Evolutionary conservation across 2,329 filamentous ascomycete genomes (phyloP).

Genomic region (Alternaria atra): DNA sequence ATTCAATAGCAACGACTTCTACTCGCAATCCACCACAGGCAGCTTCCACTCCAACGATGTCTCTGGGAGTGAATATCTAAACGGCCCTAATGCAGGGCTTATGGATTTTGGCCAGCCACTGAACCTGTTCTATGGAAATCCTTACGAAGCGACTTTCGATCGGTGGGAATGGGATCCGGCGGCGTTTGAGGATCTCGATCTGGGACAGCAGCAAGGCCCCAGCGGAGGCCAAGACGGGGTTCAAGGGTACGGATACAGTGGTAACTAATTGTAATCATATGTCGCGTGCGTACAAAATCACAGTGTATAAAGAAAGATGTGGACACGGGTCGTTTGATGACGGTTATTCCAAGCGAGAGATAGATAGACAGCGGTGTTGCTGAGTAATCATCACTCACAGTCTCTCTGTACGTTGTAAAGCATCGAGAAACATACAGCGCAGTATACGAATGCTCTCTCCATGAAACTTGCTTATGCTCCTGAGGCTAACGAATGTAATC

Average conservation of each 20-base stretch:
- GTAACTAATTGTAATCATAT: not conserved
- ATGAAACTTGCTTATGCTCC: not conserved
- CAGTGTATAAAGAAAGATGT: not conserved
- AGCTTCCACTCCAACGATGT: not conserved
- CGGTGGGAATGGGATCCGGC: conserved; percentile 16
- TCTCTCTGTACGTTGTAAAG: not conserved
- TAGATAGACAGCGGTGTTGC: not conserved
- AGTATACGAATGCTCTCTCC: not conserved
- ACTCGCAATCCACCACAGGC: not conserved
- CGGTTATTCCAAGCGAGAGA: not conserved
- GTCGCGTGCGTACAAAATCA: not conserved
- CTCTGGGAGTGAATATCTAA: not conserved
- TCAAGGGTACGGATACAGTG: not conserved
- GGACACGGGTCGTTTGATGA: not conserved
- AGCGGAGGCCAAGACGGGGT: not conserved
- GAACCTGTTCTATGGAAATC: conserved; percentile 19
- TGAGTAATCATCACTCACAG: not conserved
- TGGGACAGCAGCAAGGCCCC: not conserved
- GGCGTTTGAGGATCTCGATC: not conserved
- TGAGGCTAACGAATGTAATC: too few relatives aligned
- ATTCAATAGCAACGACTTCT: not conserved
- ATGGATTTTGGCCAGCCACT: conserved; percentile 11
- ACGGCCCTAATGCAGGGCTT: not conserved
- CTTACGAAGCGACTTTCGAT: conserved; percentile 21
- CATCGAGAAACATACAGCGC: not conserved